phyloP scores from a whole-genome alignment of 2,329 filamentous ascomycete genomes.

The Chaetothyriales sp. region DNA sequence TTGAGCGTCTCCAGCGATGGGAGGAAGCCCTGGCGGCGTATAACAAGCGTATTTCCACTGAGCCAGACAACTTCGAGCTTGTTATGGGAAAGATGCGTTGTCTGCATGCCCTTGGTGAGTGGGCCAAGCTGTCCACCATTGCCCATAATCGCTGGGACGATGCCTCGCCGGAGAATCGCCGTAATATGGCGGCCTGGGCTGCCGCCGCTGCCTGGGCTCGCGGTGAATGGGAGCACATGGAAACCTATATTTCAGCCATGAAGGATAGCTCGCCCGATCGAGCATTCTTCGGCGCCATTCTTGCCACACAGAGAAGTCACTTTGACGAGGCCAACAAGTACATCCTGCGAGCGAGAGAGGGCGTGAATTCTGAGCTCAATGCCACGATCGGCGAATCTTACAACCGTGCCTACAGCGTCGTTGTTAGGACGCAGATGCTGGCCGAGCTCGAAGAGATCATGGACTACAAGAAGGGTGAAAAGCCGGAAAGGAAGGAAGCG shows the following conservation, averaged over 20 bases:
- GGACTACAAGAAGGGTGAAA: constrained; percentile 75
- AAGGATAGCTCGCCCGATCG: constrained; percentile 85
- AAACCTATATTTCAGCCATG: constrained; percentile 90
- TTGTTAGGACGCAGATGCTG: constrained; percentile 97
- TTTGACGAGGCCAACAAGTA: constrained; percentile 82
- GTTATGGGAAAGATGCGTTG: constrained; percentile 99
- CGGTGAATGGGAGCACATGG: constrained; percentile 96
- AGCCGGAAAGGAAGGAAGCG: constrained; percentile 73
- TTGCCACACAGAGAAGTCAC: constrained; percentile 88
- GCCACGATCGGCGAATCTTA: constrained; percentile 97
- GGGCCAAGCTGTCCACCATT: constrained; percentile 80
- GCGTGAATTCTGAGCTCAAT: constrained; percentile 87
- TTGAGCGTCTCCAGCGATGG: constrained; percentile 96
- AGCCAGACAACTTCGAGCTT: constrained; percentile 73
- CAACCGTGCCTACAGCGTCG: constrained; percentile 92
- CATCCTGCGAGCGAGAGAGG: constrained; percentile 83
- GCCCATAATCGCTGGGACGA: constrained; percentile 91
- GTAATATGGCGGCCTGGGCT: constrained; percentile 81
- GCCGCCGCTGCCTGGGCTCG: constrained; percentile 94
- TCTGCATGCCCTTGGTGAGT: constrained; percentile 90
- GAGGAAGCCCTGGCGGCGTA: constrained; percentile 91
- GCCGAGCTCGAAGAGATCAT: constrained; percentile 97
- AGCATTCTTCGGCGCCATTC: constrained; percentile 93
- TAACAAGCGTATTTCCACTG: constrained; percentile 65
- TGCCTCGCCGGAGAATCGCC: constrained; percentile 72